phyloP scores from a whole-genome alignment of 768 basidiomycete genomes.

The Macrolepiota fuliginosa region DNA sequence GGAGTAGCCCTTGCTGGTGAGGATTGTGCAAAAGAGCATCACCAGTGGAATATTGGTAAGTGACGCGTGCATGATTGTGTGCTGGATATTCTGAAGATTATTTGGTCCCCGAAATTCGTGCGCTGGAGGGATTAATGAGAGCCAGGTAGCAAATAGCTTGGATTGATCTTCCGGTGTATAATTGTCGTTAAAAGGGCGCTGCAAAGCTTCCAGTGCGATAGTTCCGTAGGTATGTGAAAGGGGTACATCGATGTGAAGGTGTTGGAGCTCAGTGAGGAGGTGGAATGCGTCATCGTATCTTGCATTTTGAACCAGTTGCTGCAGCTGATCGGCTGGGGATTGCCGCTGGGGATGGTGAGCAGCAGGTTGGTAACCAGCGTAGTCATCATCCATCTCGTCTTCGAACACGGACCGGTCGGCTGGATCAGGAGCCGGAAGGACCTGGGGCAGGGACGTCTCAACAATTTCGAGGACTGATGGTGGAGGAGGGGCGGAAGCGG shows the following conservation, averaged over 20 bases:
- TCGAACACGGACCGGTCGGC: slow-evolving; percentile 32
- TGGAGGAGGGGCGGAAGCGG: slow-evolving; percentile 12
- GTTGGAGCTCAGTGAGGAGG: slow-evolving; percentile 29
- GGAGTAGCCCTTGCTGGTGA: slow-evolving; percentile 38
- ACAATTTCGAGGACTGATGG: slow-evolving; percentile 26
- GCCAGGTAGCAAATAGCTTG: slow-evolving; percentile 26
- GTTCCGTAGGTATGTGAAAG: slow-evolving; percentile 24
- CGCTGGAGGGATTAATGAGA: slow-evolving; percentile 29
- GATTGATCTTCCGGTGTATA: slow-evolving; percentile 14
- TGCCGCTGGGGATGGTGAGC: slow-evolving; percentile 11
- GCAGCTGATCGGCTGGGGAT: slow-evolving; percentile 17
- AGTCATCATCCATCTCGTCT: slow-evolving; percentile 25
- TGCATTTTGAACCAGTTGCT: slow-evolving; percentile 18
- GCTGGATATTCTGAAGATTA: slow-evolving; percentile 21
- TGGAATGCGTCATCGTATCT: slow-evolving; percentile 27
- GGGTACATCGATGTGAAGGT: slow-evolving; percentile 27
- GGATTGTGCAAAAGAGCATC: slow-evolving; percentile 28
- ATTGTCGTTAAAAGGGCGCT: slow-evolving; percentile 3
- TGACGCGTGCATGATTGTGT: slow-evolving; percentile 22
- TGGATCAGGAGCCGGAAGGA: slow-evolving; percentile 24
- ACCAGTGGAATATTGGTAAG: slow-evolving; percentile 26
- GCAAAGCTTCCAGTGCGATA: slow-evolving; percentile 25
- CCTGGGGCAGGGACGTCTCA: slow-evolving; percentile 25
- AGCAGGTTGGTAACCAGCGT: slow-evolving; percentile 14
- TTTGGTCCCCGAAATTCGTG: background rate